Evolutionary conservation across 441 rosid genomes (phyloP).

Genomic region (Adansonia madagascariensis): DNA sequence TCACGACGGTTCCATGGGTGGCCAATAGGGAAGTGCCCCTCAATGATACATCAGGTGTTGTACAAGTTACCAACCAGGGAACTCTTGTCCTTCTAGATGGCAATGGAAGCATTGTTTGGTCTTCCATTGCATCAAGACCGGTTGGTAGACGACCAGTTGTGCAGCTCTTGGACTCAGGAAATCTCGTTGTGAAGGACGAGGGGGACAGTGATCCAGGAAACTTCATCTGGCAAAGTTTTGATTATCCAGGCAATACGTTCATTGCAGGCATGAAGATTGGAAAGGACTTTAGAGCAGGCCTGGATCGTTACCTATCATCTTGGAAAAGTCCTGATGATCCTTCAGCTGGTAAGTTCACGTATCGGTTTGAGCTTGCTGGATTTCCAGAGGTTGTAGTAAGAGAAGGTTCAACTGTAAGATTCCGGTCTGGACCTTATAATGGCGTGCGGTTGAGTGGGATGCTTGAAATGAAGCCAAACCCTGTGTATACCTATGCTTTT

Average conservation of each 20-base stretch:
- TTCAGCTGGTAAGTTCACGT: slow-evolving; percentile 26
- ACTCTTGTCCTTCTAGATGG: slow-evolving; percentile 46
- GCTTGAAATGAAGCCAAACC: slow-evolving; percentile 16
- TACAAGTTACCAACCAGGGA: slow-evolving; percentile 45
- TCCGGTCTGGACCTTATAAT: slow-evolving; percentile 34
- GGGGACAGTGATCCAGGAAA: slow-evolving; percentile 22
- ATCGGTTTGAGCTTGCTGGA: slow-evolving; percentile 23
- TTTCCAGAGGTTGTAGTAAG: slow-evolving; percentile 29
- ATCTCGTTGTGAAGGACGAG: slow-evolving; percentile 44
- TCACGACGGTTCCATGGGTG: slow-evolving; percentile 53
- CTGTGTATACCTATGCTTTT: background rate
- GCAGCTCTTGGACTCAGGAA: slow-evolving; percentile 59
- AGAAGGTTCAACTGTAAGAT: background rate
- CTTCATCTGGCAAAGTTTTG: slow-evolving; percentile 40
- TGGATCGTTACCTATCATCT: slow-evolving; percentile 30
- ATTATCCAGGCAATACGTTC: slow-evolving; percentile 36
- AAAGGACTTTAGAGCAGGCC: slow-evolving; percentile 25
- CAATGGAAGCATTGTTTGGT: slow-evolving; percentile 49
- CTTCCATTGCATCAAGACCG: slow-evolving; percentile 43
- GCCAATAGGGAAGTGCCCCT: slow-evolving; percentile 66
- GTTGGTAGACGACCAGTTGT: slow-evolving; percentile 32
- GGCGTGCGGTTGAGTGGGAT: slow-evolving; percentile 28
- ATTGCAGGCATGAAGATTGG: slow-evolving; percentile 45
- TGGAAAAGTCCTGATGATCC: slow-evolving; percentile 42
- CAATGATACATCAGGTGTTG: slow-evolving; percentile 43